Conservation (phyloP, 305 asterid genomes). For the Withania somnifera region DNA sequence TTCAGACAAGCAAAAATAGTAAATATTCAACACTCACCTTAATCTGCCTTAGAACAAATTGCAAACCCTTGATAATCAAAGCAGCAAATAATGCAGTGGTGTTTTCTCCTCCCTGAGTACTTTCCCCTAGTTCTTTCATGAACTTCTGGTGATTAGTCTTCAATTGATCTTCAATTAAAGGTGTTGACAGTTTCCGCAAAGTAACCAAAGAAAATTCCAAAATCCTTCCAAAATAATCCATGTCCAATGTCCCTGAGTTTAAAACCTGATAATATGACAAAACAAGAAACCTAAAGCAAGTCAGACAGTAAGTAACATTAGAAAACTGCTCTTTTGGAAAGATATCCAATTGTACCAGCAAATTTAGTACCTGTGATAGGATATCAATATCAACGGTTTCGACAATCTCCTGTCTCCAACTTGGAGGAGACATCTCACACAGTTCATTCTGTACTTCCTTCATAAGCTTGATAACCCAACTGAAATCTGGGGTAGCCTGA, state of each 20-base stretch:
- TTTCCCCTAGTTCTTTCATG: conserved; percentile 9
- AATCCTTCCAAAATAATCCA: conserved; percentile 15
- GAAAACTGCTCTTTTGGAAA: not conserved
- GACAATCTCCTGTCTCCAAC: conserved; percentile 19
- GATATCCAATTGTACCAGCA: not conserved
- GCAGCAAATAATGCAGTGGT: not conserved
- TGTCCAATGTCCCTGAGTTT: conserved; percentile 15
- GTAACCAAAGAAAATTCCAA: conserved; percentile 14
- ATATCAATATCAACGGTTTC: conserved; percentile 14
- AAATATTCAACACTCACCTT: conserved; percentile 8
- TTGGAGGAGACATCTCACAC: conserved; percentile 19
- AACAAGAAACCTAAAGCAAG: not conserved
- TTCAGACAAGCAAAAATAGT: not conserved
- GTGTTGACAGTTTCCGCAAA: conserved; percentile 15
- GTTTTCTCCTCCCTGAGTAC: conserved; percentile 3
- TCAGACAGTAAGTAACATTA: not conserved
- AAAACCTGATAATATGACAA: conserved; percentile 4
- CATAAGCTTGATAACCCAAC: conserved; percentile 16
- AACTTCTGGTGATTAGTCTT: conserved; percentile 6
- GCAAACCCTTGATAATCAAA: conserved; percentile 15
- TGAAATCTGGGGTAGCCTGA: conserved; percentile 9
- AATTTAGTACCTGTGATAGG: conserved; percentile 11
- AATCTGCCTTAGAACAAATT: conserved; percentile 12
- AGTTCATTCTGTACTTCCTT: conserved; percentile 18
- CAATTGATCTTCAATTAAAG: conserved; percentile 13